Evolutionary conservation across 2,329 filamentous ascomycete species (phyloP).

Genomic region (Colletotrichum truncatum): DNA sequence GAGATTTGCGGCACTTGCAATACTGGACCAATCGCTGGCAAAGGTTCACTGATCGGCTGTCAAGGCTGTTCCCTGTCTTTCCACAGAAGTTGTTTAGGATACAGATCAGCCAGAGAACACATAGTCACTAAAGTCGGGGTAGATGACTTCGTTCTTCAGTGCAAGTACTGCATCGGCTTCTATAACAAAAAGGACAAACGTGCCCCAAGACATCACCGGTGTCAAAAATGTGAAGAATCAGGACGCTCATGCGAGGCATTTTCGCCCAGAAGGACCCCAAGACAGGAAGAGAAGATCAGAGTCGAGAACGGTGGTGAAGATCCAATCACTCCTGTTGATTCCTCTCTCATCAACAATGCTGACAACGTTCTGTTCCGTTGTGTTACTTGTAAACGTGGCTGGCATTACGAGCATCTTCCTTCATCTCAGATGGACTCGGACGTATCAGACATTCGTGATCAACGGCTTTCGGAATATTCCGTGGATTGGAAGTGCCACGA

Average conservation of each 20-base stretch:
- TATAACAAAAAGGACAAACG: conserved; percentile 73
- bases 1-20: conserved; percentile 78
- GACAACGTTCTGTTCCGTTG: conserved; percentile 87
- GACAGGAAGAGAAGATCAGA: conserved; percentile 85
- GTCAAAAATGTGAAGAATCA: conserved; percentile 73
- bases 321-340: conserved; percentile 72
- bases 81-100: conserved; percentile 84
- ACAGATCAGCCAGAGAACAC: conserved; percentile 80
- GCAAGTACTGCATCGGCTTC: conserved; percentile 80
- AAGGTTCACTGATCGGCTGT: conserved; percentile 82
- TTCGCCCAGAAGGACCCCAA: conserved; percentile 74
- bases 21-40: conserved; percentile 60
- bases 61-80: conserved; percentile 90
- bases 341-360: conserved; percentile 75
- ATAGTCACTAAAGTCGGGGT: conserved; percentile 85
- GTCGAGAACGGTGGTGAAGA: conserved; percentile 83
- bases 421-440: conserved; percentile 25
- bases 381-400: conserved; percentile 76
- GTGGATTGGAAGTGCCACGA: conserved; percentile 82
- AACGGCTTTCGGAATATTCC: conserved; percentile 77
- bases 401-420: conserved; percentile 84
- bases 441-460: conserved; percentile 57
- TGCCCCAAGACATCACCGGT: conserved; percentile 76
- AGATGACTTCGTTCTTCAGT: conserved; percentile 87
- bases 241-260: conserved; percentile 81